Base-by-base conservation (phyloP, 2,329 filamentous ascomycete species). In the Waltergamsia citrina region DNA sequence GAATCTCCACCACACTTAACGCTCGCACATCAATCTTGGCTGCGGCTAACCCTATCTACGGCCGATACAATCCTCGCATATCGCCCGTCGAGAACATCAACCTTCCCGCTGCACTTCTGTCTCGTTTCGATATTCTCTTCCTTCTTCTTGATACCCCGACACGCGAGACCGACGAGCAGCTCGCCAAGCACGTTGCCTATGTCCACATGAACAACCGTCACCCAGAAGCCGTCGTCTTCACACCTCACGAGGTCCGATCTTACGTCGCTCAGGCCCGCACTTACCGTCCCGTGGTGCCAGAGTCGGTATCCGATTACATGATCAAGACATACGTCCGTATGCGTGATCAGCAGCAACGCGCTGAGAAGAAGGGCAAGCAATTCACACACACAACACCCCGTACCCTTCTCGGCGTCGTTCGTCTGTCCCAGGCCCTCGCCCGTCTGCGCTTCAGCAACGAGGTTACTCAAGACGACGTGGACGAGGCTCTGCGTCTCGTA, bases 71-170 rank as follows among this genome's bases (percentile, higher is more conserved):
- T 63, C 92, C 92, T 37, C 85, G 87, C 42, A 83, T 98, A 48
- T 95, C 90, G 1, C 92, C 92, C 1, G 88, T 98, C 18, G 92
- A 98, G 59, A 98, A 98, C 60, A 98, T 98, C 63, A 98, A 98
- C 60, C 78, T 98, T 26, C 92, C 92, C n/a, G 92, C 92, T 14
- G 92, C 92, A 15, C 76, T 98, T 15, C 75, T 98, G 35, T 95
- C 90, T 39, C 85, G 92, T 74, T 98, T 98, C 61, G 92, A 98
- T 57, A 74, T 98, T 45, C 75, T 98, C 45, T 98, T 96, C 71
- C 71, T 98, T 30, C 88, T 98, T 49, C 81, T 98, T 38, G 92
- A 98, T 64, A 94, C 86, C 24, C 90, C 92, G 3, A 81, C 79
- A 14, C 82, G 87, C 42, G 92, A 98, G 46, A 73, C 76, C 1